These are phyloP conservation scores for Globisporangium yorkense DNA, from an alignment of 352 stramenopile genomes.

Conservation along the genomic window DNA sequence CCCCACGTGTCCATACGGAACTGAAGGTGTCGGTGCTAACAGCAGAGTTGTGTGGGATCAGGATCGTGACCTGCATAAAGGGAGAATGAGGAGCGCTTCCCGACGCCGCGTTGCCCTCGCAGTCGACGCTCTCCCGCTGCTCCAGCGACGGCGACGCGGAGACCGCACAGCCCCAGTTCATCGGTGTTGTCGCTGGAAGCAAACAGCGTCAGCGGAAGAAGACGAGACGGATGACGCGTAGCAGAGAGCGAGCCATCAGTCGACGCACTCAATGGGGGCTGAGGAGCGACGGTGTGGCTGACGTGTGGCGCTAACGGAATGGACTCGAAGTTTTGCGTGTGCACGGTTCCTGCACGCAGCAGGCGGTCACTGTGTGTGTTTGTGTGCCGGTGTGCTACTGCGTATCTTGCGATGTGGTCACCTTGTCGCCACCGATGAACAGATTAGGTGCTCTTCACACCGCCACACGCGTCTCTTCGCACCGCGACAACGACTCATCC, in stretches of 20 bases:
- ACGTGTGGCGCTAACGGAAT: background rate
- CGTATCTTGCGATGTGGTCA: no score
- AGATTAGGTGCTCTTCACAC: no score
- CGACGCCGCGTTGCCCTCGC: background rate
- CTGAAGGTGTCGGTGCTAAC: background rate
- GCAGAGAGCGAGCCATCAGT: background rate
- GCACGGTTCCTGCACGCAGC: background rate
- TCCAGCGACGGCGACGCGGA: background rate
- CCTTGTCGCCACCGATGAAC: no score
- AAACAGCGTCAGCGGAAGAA: no score
- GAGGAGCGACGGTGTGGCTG: background rate
- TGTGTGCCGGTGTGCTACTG: background rate
- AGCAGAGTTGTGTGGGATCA: slow-evolving; percentile 12
- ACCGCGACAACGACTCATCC: background rate
- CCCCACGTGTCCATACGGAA: background rate
- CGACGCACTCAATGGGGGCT: background rate
- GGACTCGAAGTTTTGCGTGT: background rate
- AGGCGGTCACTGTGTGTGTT: background rate
- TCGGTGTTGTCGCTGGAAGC: no score
- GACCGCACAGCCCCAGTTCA: background rate
- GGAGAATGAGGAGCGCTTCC: slow-evolving; percentile 51
- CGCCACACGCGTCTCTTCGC: background rate
- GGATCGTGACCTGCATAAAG: slow-evolving; percentile 89
- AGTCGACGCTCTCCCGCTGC: background rate
- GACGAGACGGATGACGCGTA: background rate